Conservation (phyloP, 164 flowering plant genomes). For the Stephania japonica region DNA sequence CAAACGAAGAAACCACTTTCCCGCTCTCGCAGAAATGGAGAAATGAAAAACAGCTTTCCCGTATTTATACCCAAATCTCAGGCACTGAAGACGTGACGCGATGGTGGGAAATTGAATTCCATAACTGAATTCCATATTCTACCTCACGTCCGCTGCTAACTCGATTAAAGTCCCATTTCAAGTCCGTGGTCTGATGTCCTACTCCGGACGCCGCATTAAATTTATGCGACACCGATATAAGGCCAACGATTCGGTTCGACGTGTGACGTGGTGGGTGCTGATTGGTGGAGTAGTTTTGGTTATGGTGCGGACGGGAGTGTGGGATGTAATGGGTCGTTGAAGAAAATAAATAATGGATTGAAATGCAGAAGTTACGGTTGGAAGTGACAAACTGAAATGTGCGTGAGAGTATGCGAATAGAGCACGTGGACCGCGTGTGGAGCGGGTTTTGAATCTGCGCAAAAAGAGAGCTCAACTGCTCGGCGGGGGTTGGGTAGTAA, state of each 20-base stretch:
- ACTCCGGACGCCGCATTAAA: not conserved
- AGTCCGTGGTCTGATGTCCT: not conserved
- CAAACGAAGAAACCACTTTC: slow-evolving; percentile 4
- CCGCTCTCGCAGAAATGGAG: slow-evolving; percentile 14
- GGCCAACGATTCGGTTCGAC: no score
- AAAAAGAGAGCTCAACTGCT: no score
- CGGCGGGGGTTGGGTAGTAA: no score
- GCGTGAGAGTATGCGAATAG: not conserved
- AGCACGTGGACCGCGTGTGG: not conserved
- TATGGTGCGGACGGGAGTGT: no score
- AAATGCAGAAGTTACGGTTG: no score
- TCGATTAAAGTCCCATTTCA: not conserved
- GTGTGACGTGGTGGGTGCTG: no score
- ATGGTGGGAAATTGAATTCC: slow-evolving; percentile 2
- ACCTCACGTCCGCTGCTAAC: slow-evolving; percentile 1
- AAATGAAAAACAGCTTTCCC: not conserved
- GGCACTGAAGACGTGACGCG: slow-evolving; percentile 2
- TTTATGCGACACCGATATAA: no score
- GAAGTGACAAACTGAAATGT: not conserved
- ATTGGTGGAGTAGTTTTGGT: no score
- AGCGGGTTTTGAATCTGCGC: not conserved
- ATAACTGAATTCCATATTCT: not conserved
- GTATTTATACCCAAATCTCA: not conserved
- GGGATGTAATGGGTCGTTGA: no score
- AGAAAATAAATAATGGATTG: no score